Percentiles rank a stretch among this genome's conserved stretches.
phyloP scores from a whole-genome alignment of 805 yeast genomes.

The Candida ipomoeae region DNA sequence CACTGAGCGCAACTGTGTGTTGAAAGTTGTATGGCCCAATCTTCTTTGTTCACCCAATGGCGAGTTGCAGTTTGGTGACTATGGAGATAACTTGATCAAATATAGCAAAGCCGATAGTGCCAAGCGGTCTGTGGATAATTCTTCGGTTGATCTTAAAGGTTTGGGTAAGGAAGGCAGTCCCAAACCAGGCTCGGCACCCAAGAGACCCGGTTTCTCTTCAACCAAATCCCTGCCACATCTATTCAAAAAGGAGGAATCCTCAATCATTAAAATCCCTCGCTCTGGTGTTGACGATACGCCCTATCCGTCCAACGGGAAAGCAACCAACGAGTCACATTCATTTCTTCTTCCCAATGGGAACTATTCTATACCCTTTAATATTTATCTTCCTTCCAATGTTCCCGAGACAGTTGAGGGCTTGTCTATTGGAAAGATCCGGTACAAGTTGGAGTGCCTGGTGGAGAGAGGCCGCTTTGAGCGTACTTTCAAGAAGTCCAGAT shows the following conservation, averaged over 20 bases:
- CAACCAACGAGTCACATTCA: constrained; percentile 21
- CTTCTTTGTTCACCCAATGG: constrained; percentile 40
- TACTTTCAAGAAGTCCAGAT: constrained; percentile 29
- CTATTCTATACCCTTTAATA: constrained; percentile 46
- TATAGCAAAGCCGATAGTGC: constrained; percentile 18
- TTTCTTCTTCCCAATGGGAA: constrained; percentile 49
- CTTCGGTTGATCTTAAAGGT: constrained; percentile 10
- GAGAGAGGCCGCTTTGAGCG: constrained; percentile 44
- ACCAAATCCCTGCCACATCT: constrained; percentile 30
- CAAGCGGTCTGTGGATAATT: constrained; percentile 12
- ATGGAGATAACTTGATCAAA: constrained; percentile 33
- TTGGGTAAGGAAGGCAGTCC: constrained; percentile 6
- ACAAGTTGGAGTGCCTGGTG: constrained; percentile 39
- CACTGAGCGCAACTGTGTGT: constrained; percentile 35
- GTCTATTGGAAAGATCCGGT: constrained; percentile 38
- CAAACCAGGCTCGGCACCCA: constrained; percentile 6
- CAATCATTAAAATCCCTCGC: constrained; percentile 26
- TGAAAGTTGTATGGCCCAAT: constrained; percentile 47
- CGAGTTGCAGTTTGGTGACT: constrained; percentile 34
- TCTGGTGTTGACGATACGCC: constrained; percentile 44
- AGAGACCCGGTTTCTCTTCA: constrained; percentile 26
- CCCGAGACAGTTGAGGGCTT: constrained; percentile 53
- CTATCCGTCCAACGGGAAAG: constrained; percentile 9
- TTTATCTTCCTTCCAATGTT: constrained; percentile 42
- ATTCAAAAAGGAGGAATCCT: constrained; percentile 12